Base-by-base conservation (phyloP, 2,329 filamentous ascomycete genomes). In the Pseudogymnoascus sp. region DNA sequence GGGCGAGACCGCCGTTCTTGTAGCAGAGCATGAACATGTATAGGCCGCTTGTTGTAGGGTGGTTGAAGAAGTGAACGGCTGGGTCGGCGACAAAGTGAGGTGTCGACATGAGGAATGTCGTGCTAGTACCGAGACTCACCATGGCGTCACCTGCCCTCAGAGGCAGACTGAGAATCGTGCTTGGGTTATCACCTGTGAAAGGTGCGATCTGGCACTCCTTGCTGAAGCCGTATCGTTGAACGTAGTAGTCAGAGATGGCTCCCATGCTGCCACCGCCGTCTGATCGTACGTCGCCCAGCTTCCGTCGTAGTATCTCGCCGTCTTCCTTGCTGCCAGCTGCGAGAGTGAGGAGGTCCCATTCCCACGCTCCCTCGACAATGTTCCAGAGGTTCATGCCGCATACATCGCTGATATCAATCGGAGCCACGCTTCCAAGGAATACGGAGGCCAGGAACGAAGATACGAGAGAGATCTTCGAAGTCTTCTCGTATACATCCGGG, bases 11-110 rank as follows among this genome's bases (percentile, higher is more conserved):
- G 68, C 95, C 95, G 77, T 99, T 99, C 78, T 97, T 97, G 81
- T 97, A 99, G 82, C 95, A 99, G 37, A 99, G 86, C 95, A 99
- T 99, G 77, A 99, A 97, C 95, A 99, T 97, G 83, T 96, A 97
- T 64, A 97, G 84, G 1, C 90, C 91, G 0, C 87, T 79, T 0
- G 91, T 96, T 49, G 92, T 95, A 1, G 95, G 95, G 76, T 97
- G 93, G 79, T 97, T 96, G 84, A 97, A 96, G 81, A 97, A 96
- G 79, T 99, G 95, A 72, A 96, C 96, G 5, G 89, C 85, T 2
- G 91, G 90, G 72, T 97, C 88, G 1, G 95, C 91, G 74, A 88
- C 88, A 81, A 96, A 97, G 70, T 85, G 82, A n/a, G 91, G 87
- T 4, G 95, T 97, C 71, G 90, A 92, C 93, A 97, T 97, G 65